Percentiles rank a stretch among this genome's conserved stretches.
These are phyloP conservation scores for Ceratocystis destructans DNA, from an alignment of 2,329 filamentous ascomycete species.

Conservation along the genomic window DNA sequence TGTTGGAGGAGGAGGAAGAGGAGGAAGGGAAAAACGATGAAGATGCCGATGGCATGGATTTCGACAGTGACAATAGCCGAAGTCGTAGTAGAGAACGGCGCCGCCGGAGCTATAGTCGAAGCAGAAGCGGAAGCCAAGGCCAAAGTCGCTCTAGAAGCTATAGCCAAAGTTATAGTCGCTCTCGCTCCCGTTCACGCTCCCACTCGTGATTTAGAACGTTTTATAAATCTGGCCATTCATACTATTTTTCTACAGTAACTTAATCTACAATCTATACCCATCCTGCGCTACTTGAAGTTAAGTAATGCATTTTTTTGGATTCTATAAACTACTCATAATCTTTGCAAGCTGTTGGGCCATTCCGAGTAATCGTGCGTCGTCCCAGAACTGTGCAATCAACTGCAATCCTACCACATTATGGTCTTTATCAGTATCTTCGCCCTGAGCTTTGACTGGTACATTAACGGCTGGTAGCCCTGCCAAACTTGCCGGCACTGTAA, in stretches of 20 bases:
- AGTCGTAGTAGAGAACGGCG: constrained; percentile 1
- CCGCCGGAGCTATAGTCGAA: constrained; percentile 18
- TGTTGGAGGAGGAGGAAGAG: constrained; percentile 48
- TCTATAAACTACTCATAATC: constrained; percentile 21
- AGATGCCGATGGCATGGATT: constrained; percentile 22
- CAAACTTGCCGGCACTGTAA: constrained; percentile 87
- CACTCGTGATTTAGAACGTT: not conserved
- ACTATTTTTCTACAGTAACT: constrained; percentile 2
- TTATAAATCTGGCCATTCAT: not conserved
- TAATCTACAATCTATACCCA: constrained; percentile 10
- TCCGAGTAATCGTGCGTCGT: constrained; percentile 50
- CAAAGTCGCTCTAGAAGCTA: constrained; percentile 22
- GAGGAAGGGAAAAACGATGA: constrained; percentile 26
- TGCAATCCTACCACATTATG: constrained; percentile 46
- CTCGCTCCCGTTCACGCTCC: not conserved
- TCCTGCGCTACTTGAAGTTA: not conserved
- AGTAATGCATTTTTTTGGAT: not conserved
- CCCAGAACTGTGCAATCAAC: constrained; percentile 67
- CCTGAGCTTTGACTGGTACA: constrained; percentile 40
- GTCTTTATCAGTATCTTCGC: constrained; percentile 19
- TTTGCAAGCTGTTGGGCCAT: constrained; percentile 38
- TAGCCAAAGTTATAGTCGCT: not conserved
- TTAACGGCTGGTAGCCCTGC: constrained; percentile 83
- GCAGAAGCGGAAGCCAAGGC: constrained; percentile 16
- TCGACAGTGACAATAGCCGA: constrained; percentile 15